Conservation (phyloP, 345 rosid genomes). For the Melastoma malabathricum region DNA sequence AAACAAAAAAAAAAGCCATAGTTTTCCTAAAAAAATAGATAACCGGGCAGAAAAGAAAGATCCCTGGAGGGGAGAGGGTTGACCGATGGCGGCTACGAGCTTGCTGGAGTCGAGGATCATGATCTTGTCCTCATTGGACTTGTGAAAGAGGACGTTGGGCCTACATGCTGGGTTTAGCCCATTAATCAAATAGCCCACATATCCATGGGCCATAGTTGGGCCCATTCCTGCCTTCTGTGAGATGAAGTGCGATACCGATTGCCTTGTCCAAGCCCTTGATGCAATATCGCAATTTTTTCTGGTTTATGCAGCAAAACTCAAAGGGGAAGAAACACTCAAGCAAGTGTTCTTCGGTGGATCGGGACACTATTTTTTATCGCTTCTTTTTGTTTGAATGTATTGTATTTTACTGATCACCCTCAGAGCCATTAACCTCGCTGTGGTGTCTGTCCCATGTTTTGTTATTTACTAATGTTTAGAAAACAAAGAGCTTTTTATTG, state of each 20-base stretch:
- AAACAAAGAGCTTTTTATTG: too few relatives aligned
- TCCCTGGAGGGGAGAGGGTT: conserved; percentile 97
- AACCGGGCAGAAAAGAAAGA: conserved; percentile 25
- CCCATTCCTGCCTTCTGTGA: conserved; percentile 11
- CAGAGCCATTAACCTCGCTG: too few relatives aligned
- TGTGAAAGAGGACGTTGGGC: conserved; percentile 87
- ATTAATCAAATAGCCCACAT: neutral
- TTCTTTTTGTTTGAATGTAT: too few relatives aligned
- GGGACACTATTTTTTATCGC: too few relatives aligned
- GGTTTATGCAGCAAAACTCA: too few relatives aligned
- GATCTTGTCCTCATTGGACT: conserved; percentile 92
- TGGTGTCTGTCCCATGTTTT: too few relatives aligned
- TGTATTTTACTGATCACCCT: too few relatives aligned
- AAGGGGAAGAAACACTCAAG: too few relatives aligned
- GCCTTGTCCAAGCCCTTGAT: conserved; percentile 8
- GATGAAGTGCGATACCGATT: conserved; percentile 25
- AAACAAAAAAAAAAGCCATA: neutral
- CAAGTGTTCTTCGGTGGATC: too few relatives aligned
- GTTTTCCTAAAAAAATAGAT: neutral
- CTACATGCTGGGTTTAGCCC: conserved; percentile 4
- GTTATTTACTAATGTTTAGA: too few relatives aligned
- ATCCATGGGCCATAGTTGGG: conserved; percentile 1
- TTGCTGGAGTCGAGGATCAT: conserved; percentile 92
- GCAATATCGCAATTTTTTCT: too few relatives aligned
- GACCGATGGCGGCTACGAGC: conserved; percentile 94